Percentiles rank a stretch among this genome's conserved stretches.
phyloP scores from a whole-genome alignment of 2,329 filamentous ascomycete species.

The Beauveria sp. region DNA sequence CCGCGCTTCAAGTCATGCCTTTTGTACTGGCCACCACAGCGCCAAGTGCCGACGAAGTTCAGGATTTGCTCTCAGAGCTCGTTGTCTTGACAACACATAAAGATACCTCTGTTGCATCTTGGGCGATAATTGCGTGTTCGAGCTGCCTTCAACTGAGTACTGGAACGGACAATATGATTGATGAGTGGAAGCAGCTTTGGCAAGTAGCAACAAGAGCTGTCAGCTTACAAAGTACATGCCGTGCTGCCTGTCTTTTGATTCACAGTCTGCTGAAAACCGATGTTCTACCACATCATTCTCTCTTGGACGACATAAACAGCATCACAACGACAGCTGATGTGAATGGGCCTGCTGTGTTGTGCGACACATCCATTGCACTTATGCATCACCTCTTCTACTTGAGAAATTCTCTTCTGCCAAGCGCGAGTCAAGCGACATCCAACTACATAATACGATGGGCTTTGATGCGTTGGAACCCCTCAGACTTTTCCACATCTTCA shows the following conservation, averaged over 20 bases:
- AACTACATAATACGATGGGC: conserved; percentile 76
- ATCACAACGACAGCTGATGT: conserved; percentile 72
- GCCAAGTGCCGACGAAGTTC: conserved; percentile 43
- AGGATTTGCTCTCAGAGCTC: conserved; percentile 50
- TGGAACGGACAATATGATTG: conserved; percentile 27
- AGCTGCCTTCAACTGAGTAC: conserved; percentile 31
- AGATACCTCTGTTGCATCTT: conserved; percentile 57
- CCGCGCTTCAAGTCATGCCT: conserved; percentile 49
- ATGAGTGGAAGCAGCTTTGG: conserved; percentile 67
- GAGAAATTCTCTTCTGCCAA: conserved; percentile 60
- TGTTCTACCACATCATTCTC: conserved; percentile 58
- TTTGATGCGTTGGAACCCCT: conserved; percentile 72
- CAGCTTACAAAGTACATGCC: conserved; percentile 61
- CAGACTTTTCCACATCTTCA: neutral
- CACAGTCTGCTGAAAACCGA: conserved; percentile 57
- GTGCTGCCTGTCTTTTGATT: conserved; percentile 70
- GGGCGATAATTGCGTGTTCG: conserved; percentile 77
- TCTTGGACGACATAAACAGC: conserved; percentile 62
- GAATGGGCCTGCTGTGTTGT: conserved; percentile 68
- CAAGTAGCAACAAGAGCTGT: conserved; percentile 64
- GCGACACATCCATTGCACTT: conserved; percentile 70
- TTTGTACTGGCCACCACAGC: conserved; percentile 45
- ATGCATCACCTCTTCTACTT: conserved; percentile 63
- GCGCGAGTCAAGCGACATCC: conserved; percentile 57
- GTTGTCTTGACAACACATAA: conserved; percentile 60